Conservation (phyloP, 495 filamentous ascomycete genomes). For the Hyaloscypha variabilis region DNA sequence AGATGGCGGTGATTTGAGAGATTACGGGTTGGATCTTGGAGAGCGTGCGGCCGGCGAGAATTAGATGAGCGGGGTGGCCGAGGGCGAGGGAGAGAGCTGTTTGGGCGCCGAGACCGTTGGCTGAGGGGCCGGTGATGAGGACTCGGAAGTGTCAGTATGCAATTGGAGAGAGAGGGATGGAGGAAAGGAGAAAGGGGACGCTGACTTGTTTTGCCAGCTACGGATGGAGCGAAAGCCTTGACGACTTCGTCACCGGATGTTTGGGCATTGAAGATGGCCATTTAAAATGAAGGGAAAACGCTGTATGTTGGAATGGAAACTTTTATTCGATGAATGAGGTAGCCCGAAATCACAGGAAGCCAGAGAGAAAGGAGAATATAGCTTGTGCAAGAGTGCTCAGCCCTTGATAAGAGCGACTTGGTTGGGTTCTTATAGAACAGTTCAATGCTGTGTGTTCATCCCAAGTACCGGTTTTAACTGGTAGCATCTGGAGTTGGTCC, state of each 20-base stretch:
- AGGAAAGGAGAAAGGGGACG: too few species aligned
- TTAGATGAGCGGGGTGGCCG: constrained; percentile 40
- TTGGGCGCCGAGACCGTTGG: constrained; percentile 46
- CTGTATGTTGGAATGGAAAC: too few species aligned
- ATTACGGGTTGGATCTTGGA: constrained; percentile 41
- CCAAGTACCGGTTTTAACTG: too few species aligned
- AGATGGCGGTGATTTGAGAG: constrained; percentile 3
- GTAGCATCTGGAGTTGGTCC: too few species aligned
- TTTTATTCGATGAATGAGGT: too few species aligned
- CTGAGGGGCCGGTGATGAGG: constrained; percentile 48
- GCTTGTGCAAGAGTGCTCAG: too few species aligned
- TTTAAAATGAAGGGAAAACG: background rate
- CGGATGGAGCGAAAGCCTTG: constrained; percentile 40
- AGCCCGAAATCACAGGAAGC: too few species aligned
- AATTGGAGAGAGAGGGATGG: too few species aligned
- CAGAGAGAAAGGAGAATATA: too few species aligned
- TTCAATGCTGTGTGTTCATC: too few species aligned
- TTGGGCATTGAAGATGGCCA: constrained; percentile 13
- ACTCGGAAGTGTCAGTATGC: background rate
- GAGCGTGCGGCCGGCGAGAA: constrained; percentile 43
- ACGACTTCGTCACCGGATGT: constrained; percentile 48
- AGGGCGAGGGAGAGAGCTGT: constrained; percentile 46
- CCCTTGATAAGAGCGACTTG: too few species aligned
- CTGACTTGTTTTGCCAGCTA: constrained; percentile 40
- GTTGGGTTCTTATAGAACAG: too few species aligned